Evolutionary conservation across 2,329 filamentous ascomycete genomes (phyloP).

Genomic region (Verticillium zaregamsianum): DNA sequence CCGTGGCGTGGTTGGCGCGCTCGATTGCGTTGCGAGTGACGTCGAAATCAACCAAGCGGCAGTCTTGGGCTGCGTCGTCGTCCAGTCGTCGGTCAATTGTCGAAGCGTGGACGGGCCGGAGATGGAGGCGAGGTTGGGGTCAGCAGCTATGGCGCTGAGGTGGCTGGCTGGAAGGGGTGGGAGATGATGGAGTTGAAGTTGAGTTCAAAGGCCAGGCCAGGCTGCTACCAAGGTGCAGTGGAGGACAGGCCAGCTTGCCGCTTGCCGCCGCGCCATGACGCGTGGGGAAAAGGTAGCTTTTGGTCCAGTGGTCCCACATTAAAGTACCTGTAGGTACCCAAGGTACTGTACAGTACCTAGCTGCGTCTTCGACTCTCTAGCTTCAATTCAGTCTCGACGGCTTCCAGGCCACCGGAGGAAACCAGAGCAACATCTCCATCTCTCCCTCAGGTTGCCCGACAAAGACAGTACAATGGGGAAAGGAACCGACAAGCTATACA

Average conservation of each 20-base stretch:
- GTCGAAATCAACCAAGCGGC: background rate
- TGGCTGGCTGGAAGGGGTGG: background rate
- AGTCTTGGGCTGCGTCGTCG: background rate
- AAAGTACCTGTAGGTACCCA: background rate
- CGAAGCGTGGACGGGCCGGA: background rate
- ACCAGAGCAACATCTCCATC: background rate
- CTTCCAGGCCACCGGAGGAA: background rate
- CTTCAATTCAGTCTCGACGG: background rate
- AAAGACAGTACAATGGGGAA: constrained; percentile 35
- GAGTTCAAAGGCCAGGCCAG: background rate
- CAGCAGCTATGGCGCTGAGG: background rate
- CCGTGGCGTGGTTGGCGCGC: background rate
- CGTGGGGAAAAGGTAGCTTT: background rate
- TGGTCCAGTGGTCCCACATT: background rate
- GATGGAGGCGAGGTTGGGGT: background rate
- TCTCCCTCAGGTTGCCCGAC: background rate
- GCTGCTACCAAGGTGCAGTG: background rate
- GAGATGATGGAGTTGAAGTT: background rate
- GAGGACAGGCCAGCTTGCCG: background rate
- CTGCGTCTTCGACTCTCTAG: too few species aligned
- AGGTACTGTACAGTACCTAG: too few species aligned
- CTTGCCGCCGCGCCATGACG: background rate
- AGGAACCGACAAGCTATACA: constrained; percentile 51
- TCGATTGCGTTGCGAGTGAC: background rate
- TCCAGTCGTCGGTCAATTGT: background rate